Percentiles rank a stretch among this genome's conserved stretches.
These are phyloP conservation scores for Cyamopsis tetragonoloba DNA, from an alignment of 306 rosid species.

Conservation along the genomic window DNA sequence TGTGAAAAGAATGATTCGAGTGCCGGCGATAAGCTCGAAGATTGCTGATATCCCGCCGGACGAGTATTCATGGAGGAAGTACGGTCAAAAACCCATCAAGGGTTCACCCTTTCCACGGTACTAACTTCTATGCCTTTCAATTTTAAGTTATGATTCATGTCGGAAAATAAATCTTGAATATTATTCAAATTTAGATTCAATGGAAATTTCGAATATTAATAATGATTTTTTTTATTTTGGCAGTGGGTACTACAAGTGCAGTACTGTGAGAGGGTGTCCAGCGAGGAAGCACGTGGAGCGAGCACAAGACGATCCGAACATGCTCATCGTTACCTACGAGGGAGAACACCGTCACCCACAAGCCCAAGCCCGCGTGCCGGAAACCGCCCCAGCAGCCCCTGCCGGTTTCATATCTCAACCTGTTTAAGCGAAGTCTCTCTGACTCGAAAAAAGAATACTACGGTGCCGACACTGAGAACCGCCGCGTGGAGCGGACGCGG, in stretches of 20 bases:
- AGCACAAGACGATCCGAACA: conserved; percentile 41
- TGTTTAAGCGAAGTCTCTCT: not conserved
- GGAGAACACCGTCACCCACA: conserved; percentile 34
- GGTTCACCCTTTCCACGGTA: conserved; percentile 87
- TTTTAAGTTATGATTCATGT: too few species aligned
- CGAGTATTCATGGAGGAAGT: conserved; percentile 76
- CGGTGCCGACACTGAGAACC: not conserved
- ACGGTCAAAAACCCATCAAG: conserved; percentile 87
- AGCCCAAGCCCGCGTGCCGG: not conserved
- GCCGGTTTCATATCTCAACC: not conserved
- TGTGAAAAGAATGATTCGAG: conserved; percentile 47
- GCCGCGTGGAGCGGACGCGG: not conserved
- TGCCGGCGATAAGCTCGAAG: conserved; percentile 65
- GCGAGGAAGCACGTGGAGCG: conserved; percentile 88
- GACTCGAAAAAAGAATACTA: not conserved
- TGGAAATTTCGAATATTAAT: not conserved
- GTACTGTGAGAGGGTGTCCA: conserved; percentile 72
- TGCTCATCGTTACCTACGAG: conserved; percentile 33
- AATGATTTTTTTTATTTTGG: not conserved
- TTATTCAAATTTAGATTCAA: too few species aligned
- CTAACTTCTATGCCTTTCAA: too few species aligned
- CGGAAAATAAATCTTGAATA: too few species aligned
- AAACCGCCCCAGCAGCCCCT: not conserved
- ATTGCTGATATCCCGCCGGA: conserved; percentile 77
- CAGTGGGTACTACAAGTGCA: conserved; percentile 83